Base-by-base conservation (phyloP, 257 asterid genomes). In the Craterostigma plantagineum region DNA sequence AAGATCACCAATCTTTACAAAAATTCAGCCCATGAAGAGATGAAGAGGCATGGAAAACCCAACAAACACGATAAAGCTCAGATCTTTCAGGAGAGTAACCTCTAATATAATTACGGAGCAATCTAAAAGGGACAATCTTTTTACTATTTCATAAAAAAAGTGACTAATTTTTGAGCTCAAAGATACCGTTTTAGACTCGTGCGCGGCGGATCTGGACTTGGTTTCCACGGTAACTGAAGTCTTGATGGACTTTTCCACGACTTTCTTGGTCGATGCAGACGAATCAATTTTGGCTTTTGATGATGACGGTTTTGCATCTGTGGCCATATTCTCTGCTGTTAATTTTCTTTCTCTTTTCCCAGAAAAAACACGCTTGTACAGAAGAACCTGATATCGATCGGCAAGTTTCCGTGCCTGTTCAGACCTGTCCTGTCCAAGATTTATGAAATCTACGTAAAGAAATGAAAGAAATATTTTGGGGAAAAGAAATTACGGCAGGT, bases 211-310 rank as follows among this genome's bases (percentile, higher is more conserved):
- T 71, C 55, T 59, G 51, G 47, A 50, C 55, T 69, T 79, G 50
- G 3, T 36, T 36, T 59, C 50, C 59, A 60, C 79, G 53, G 51
- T 33, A 50, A 60, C 55, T 40, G 77, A 64, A 52, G 8, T 66
- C 62, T 56, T 71, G 51, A 64, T 51, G 34, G 83, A 58, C 53
- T 54, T 68, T 61, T 62, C 76, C 36, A 57, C 46, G 55, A 35
- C 41, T 45, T 63, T 85, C 65, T 62, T 84, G 76, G 63, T 76
- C 4, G 48, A 51, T 9, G 54, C 41, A 38, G 75, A 67, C 57
- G 77, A 52, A 63, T 74, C 80, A n/a, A 57, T 39, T 61, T 45
- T 75, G 60, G 60, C 48, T 61, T 56, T 62, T 9, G 79, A 65
- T 40, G 75, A 65, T 15, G 83, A 48, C 4, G 40, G 40, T 8